phyloP scores from a whole-genome alignment of 257 asterid genomes.

The Solanum paucissectum region DNA sequence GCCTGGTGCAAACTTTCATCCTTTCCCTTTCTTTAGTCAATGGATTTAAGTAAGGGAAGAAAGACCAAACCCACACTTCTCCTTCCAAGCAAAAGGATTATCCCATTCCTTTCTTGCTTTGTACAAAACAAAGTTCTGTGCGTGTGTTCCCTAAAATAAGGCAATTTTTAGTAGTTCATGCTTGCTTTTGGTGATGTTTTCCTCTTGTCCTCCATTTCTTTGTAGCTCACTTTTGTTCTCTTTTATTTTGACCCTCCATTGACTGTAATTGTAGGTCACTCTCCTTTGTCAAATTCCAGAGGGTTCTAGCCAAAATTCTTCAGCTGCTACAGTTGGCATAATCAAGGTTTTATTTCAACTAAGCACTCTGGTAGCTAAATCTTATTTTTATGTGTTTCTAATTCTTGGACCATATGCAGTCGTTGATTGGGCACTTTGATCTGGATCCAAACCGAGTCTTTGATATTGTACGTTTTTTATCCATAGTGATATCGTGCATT shows the following conservation, averaged over 20 bases:
- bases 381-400: slow-evolving; percentile 15
- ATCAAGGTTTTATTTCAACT: slow-evolving; percentile 51
- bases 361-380: neutral
- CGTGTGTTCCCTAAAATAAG: neutral
- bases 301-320: slow-evolving; percentile 48
- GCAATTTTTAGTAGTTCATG: neutral
- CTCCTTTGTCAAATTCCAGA: slow-evolving; percentile 89
- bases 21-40: neutral
- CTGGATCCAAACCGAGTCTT: slow-evolving; percentile 98
- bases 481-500: neutral
- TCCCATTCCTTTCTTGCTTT: neutral
- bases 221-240: neutral
- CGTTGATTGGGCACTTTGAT: slow-evolving; percentile 96
- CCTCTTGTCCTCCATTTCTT: neutral
- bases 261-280: slow-evolving; percentile 52
- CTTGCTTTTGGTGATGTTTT: neutral
- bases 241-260: neutral
- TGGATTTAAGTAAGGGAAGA: neutral
- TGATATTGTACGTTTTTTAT: slow-evolving; percentile 69
- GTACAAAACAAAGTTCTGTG: neutral
- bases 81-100: neutral
- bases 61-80: neutral
- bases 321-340: slow-evolving; percentile 77
- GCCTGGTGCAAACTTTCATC: neutral
- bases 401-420: slow-evolving; percentile 45